Conservation (phyloP, 805 yeast genomes). For the Ogataea saltuana region DNA sequence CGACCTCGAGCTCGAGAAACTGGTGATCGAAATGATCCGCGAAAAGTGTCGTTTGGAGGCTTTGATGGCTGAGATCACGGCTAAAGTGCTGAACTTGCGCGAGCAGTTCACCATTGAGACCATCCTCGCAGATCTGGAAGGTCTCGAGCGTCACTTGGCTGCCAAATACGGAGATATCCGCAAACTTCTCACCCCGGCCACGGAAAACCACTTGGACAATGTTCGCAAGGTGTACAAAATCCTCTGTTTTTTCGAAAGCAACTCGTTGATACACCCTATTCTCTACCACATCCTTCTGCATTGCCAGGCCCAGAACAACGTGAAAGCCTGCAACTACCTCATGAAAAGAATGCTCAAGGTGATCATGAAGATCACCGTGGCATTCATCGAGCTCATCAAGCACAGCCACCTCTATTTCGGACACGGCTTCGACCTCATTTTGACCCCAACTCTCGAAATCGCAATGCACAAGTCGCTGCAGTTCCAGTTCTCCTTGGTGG, state of each 20-base stretch:
- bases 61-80: constrained; percentile 37
- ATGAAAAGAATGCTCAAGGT: constrained; percentile 36
- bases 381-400: constrained; percentile 39
- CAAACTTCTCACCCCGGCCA: constrained; percentile 29
- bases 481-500: constrained; percentile 27
- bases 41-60: constrained; percentile 35
- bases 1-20: constrained; percentile 44
- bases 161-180: constrained; percentile 35
- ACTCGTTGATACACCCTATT: constrained; percentile 40
- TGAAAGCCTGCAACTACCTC: constrained; percentile 40
- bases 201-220: constrained; percentile 23
- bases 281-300: constrained; percentile 44
- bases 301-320: constrained; percentile 38
- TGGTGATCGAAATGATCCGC: constrained; percentile 37
- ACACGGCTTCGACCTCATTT: constrained; percentile 39
- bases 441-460: constrained; percentile 40
- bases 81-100: constrained; percentile 42
- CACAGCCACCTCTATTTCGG: constrained; percentile 32
- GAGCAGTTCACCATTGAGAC: constrained; percentile 39
- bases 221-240: constrained; percentile 27
- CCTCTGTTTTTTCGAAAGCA: constrained; percentile 27
- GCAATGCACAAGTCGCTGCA: constrained; percentile 42
- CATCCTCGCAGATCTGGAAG: constrained; percentile 37
- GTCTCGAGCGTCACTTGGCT: constrained; percentile 39
- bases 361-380: constrained; percentile 38